phyloP scores from a whole-genome alignment of 164 flowering plant genomes.

The Hamamelis virginiana region DNA sequence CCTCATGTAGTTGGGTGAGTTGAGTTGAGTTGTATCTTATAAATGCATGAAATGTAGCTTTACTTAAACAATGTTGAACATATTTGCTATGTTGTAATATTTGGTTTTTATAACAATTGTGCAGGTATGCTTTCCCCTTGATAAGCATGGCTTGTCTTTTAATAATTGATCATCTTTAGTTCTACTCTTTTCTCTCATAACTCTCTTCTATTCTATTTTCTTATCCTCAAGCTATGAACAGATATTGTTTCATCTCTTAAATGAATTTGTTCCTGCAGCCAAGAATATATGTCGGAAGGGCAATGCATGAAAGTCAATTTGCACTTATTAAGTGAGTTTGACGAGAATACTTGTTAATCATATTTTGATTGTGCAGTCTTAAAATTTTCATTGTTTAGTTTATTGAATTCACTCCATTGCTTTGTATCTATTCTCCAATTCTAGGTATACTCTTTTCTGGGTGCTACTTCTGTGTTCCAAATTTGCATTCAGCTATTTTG shows the following conservation, averaged over 20 bases:
- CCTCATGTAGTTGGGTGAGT: too few species aligned
- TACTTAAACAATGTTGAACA: too few species aligned
- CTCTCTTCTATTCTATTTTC: background rate
- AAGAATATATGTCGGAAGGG: constrained; percentile 91
- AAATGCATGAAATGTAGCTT: too few species aligned
- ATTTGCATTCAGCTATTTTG: constrained; percentile 73
- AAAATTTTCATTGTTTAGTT: background rate
- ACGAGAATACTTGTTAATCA: background rate
- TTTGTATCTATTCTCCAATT: constrained; percentile 12
- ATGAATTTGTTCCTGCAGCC: constrained; percentile 57
- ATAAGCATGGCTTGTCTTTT: too few species aligned
- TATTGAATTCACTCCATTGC: background rate
- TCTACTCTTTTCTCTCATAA: background rate
- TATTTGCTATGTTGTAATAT: too few species aligned
- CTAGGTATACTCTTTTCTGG: constrained; percentile 94
- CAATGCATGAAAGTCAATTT: constrained; percentile 99
- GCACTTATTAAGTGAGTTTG: constrained; percentile 80
- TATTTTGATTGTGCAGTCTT: background rate
- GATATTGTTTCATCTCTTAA: constrained; percentile 4
- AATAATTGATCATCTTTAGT: background rate
- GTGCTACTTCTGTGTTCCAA: constrained; percentile 70
- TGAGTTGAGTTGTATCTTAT: too few species aligned
- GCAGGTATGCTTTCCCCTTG: too few species aligned
- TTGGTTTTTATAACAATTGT: too few species aligned
- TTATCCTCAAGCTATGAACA: background rate